Conservation (phyloP, 148 eudicot species). For the Gaultheria prostrata region DNA sequence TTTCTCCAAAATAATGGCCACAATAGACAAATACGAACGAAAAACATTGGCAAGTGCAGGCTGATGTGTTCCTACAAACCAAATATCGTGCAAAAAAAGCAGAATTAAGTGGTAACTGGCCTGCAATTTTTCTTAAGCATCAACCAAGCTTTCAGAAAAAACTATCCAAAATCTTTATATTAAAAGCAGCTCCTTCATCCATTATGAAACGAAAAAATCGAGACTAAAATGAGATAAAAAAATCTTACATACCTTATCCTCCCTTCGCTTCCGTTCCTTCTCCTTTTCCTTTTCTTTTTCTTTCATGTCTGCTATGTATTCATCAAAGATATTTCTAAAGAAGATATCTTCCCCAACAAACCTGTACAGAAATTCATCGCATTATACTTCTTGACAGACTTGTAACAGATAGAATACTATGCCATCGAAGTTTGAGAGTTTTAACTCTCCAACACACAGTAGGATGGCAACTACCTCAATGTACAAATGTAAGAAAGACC, state of each 20-base stretch:
- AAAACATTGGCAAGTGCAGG: neutral
- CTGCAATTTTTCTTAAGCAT: slow-evolving; percentile 1
- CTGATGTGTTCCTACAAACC: neutral
- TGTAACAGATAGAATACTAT: slow-evolving; percentile 15
- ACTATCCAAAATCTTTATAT: slow-evolving; percentile 2
- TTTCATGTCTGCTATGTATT: slow-evolving; percentile 55
- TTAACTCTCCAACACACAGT: neutral
- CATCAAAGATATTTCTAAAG: slow-evolving; percentile 61
- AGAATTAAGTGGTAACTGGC: neutral
- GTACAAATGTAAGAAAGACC: neutral
- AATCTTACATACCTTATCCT: slow-evolving; percentile 64
- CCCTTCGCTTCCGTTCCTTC: slow-evolving; percentile 54
- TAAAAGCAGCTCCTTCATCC: neutral
- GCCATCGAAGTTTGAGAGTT: neutral
- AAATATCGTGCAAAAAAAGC: neutral
- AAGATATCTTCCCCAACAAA: slow-evolving; percentile 58
- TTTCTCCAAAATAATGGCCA: neutral
- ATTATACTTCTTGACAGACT: neutral
- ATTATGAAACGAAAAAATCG: neutral
- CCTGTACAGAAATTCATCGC: slow-evolving; percentile 37
- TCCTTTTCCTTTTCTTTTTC: slow-evolving; percentile 67
- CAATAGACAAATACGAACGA: neutral
- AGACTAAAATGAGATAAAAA: neutral
- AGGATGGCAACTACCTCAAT: neutral
- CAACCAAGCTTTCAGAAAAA: neutral